phyloP scores from a whole-genome alignment of 768 basidiomycete genomes.

The Agaricus bisporus region DNA sequence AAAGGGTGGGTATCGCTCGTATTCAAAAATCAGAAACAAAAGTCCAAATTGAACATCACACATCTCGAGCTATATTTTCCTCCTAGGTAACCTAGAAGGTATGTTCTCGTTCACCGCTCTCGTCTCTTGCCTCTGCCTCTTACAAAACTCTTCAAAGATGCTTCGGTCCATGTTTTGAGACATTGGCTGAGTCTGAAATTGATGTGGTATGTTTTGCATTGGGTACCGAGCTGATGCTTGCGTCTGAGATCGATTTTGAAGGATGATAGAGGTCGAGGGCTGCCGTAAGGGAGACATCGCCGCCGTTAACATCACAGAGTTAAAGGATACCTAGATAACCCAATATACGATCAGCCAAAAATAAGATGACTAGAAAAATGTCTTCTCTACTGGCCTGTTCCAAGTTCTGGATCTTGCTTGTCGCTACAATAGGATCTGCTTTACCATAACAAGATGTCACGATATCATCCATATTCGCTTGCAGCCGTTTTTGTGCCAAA shows the following conservation, averaged over 20 bases:
- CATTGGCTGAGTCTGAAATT: background rate
- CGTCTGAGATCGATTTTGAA: background rate
- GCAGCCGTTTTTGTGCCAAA: background rate
- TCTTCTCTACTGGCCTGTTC: background rate
- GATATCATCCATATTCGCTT: background rate
- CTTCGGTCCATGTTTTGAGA: background rate
- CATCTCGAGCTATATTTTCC: background rate
- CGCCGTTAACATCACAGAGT: background rate
- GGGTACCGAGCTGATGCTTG: background rate
- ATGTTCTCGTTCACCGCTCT: background rate
- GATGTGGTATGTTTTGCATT: background rate
- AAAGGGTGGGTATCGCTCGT: too few relatives aligned
- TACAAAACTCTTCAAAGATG: constrained; percentile 1
- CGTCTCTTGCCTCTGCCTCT: constrained; percentile 1
- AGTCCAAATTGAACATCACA: background rate
- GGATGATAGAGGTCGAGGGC: background rate
- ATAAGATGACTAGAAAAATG: background rate
- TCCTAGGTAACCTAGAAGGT: constrained; percentile 1
- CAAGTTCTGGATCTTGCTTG: background rate
- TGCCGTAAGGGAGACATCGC: background rate
- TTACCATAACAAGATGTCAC: background rate
- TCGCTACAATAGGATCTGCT: background rate
- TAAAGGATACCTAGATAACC: background rate
- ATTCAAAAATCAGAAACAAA: too few relatives aligned
- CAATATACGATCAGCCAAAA: background rate